Percentiles rank a stretch among this genome's conserved stretches.
These are phyloP conservation scores for Dalbergia oliveri DNA, from an alignment of 306 rosid genomes.

Conservation along the genomic window DNA sequence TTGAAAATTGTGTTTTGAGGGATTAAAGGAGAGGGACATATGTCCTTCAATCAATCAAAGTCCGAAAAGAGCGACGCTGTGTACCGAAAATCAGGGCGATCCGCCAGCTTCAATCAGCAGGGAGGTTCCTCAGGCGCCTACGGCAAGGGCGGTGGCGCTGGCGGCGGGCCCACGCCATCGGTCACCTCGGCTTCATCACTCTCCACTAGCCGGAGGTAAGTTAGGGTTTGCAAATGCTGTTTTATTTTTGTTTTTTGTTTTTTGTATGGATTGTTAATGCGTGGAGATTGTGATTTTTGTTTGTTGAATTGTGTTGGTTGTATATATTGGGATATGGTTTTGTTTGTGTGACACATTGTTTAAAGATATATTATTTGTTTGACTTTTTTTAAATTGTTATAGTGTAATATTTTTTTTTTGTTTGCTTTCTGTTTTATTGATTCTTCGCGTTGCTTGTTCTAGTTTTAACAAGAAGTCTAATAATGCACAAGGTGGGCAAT, in stretches of 20 bases:
- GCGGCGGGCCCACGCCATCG: slow-evolving; percentile 70
- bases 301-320: no score
- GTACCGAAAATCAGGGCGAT: slow-evolving; percentile 76
- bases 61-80: slow-evolving; percentile 78
- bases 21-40: slow-evolving; percentile 74
- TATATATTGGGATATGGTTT: no score
- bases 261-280: background rate
- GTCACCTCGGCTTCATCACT: slow-evolving; percentile 19
- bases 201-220: slow-evolving; percentile 67
- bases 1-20: slow-evolving; percentile 38
- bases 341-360: no score
- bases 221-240: slow-evolving; percentile 36
- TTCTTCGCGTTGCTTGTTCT: slow-evolving; percentile 36
- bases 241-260: background rate
- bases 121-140: slow-evolving; percentile 62
- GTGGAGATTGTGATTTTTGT: no score
- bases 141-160: slow-evolving; percentile 80
- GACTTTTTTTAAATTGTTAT: background rate
- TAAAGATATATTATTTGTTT: background rate
- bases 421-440: slow-evolving; percentile 35
- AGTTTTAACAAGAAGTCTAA: slow-evolving; percentile 78
- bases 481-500: slow-evolving; percentile 92
- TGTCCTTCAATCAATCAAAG: slow-evolving; percentile 99
- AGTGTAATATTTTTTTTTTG: background rate
- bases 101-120: slow-evolving; percentile 81